Base-by-base conservation (phyloP, 176 grass and related monocot genomes). In the Cenchrus americanus region DNA sequence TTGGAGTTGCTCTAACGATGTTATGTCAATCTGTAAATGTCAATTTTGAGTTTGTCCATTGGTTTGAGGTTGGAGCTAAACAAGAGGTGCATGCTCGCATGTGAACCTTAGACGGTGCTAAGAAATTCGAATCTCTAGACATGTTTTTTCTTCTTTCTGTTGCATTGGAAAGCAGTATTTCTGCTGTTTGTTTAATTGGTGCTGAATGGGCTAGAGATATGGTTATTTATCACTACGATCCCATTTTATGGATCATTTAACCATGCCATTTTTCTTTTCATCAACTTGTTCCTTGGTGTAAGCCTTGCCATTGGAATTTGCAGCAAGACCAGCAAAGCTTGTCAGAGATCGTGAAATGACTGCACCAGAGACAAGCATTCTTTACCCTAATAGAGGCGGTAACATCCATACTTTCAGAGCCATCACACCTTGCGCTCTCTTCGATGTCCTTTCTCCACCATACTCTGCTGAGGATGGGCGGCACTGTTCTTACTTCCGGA, bases 401-500 rank as follows among this genome's bases (percentile, higher is more conserved):
- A 98, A 98, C 87, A 95, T 98, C 47, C 96, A 95, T 82, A 95
- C 83, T 86, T 98, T 98, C 83, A 95, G 85, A 87, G 96, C 96
- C 23, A 80, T 95, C 42, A 98, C 93, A 62, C 96, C 89, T 77
- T 98, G 93, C 80, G 96, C 96, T 60, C 93, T 98, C 62, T 94
- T 98, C 19, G 96, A 98, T n/a, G 88, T 98, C 78, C 87, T 98
- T 76, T 87, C 96, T 55, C 96, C 96, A 3, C 96, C 96, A 26
- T 98, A 98, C 74, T 95, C 93, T 52, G 88, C 91, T 62, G 91
- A 92, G 70, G 75, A 93, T 34, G 96, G 96, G 11, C 74, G 96
- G 24, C 75, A 98, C 69, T 98, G 96, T 85, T 93, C 96, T 47
- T 98, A 95, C 85, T 98, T 87, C 74, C 87, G 81, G 46, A 98